Conservation (phyloP, 2,329 filamentous ascomycete species). For the Verruconis gallopava region DNA sequence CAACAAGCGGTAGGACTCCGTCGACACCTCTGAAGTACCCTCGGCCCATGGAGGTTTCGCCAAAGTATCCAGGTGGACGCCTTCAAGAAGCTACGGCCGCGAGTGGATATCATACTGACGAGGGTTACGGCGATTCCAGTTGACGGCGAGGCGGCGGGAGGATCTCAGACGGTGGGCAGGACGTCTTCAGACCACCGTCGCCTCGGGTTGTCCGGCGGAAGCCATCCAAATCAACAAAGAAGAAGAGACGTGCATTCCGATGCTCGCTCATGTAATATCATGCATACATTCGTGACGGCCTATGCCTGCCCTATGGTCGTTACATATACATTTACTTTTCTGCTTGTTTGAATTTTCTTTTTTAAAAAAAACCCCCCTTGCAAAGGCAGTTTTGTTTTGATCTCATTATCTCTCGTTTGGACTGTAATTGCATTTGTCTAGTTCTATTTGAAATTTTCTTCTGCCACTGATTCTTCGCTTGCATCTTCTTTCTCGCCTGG, state of each 20-base stretch:
- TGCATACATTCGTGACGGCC: not conserved
- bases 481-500: not conserved
- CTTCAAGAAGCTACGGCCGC: not conserved
- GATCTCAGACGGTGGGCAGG: conserved; percentile 3
- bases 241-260: not conserved
- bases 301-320: not conserved
- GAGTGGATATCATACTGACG: not conserved
- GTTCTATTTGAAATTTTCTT: not conserved
- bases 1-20: not conserved
- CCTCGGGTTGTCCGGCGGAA: conserved; percentile 4
- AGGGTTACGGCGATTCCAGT: conserved; percentile 4
- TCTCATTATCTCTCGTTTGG: too few species aligned
- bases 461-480: not conserved
- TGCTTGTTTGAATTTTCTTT: too few species aligned
- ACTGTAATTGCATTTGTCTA: not conserved
- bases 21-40: conserved; percentile 1
- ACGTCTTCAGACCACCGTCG: conserved; percentile 6
- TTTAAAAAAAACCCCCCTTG: too few species aligned
- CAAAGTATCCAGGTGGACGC: not conserved
- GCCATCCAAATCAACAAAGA: not conserved
- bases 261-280: conserved; percentile 8
- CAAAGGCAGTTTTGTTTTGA: too few species aligned
- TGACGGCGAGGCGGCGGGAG: conserved; percentile 6
- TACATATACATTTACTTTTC: too few species aligned
- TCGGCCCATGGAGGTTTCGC: conserved; percentile 5